phyloP scores from a whole-genome alignment of 2,329 filamentous ascomycete species.

The Trichoderma atrobrunneum region DNA sequence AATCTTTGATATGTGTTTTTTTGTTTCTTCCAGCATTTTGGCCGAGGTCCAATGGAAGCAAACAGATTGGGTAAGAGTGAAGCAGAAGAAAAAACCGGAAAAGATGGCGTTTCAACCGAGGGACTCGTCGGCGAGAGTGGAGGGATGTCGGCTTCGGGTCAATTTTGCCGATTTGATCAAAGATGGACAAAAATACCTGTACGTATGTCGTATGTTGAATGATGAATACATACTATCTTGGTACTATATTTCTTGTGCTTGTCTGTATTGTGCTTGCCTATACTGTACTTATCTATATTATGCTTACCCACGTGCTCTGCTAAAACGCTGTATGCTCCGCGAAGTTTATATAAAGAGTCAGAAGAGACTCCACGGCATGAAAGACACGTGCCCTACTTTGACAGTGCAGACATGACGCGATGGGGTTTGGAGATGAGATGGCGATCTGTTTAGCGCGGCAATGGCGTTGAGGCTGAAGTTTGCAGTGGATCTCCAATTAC shows the following conservation, averaged over 20 bases:
- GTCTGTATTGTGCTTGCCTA: background rate
- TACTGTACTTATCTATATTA: background rate
- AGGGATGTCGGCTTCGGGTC: background rate
- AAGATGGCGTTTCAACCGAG: background rate
- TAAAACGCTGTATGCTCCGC: background rate
- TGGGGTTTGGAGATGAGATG: constrained; percentile 5
- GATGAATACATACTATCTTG: background rate
- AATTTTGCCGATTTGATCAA: background rate
- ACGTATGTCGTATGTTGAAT: background rate
- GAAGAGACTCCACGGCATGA: background rate
- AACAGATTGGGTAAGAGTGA: constrained; percentile 12
- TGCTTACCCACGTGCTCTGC: background rate
- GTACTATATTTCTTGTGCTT: background rate
- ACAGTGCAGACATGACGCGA: background rate
- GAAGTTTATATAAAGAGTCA: background rate
- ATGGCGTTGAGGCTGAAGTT: background rate
- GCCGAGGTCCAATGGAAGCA: background rate
- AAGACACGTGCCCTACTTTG: background rate
- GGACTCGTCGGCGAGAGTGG: background rate
- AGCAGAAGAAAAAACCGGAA: background rate
- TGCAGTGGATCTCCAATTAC: background rate
- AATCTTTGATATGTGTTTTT: constrained; percentile 13
- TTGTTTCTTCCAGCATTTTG: background rate
- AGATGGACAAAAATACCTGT: background rate
- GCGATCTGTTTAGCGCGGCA: constrained; percentile 9